Evolutionary conservation across 2,329 filamentous ascomycete species (phyloP).

Genomic region (Capronia epimyces): DNA sequence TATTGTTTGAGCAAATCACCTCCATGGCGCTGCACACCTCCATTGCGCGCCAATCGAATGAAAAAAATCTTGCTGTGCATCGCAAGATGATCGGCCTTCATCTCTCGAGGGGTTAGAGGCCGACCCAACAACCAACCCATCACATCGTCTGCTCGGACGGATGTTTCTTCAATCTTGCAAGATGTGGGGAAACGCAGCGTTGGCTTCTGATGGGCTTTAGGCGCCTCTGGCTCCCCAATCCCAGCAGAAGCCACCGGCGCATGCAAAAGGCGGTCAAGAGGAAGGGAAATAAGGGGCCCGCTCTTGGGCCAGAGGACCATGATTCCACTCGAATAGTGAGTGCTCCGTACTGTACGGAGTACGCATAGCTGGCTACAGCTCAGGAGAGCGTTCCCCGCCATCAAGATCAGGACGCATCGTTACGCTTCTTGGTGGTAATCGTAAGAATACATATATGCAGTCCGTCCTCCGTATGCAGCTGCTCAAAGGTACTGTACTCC

Average conservation of each 20-base stretch:
- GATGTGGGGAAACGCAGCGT: constrained; percentile 13
- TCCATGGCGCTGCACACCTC: not conserved
- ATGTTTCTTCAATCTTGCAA: not conserved
- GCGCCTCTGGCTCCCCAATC: constrained; percentile 11
- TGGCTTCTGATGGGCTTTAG: constrained; percentile 6
- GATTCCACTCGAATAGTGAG: constrained; percentile 1
- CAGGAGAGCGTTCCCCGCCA: not conserved
- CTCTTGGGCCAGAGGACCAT: constrained; percentile 3
- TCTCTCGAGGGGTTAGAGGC: not conserved
- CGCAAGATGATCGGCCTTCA: not conserved
- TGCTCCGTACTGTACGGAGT: not conserved
- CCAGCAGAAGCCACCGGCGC: constrained; percentile 3
- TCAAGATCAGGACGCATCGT: not conserved
- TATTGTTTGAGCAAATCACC: no score
- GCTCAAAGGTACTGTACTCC: not conserved
- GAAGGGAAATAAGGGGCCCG: constrained; percentile 8
- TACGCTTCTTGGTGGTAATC: not conserved
- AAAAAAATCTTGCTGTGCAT: constrained; percentile 3
- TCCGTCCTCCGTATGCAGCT: not conserved
- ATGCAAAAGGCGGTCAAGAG: constrained; percentile 21
- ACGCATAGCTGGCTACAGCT: not conserved
- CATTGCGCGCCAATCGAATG: constrained; percentile 7
- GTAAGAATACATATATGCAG: no score
- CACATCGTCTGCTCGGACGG: not conserved
- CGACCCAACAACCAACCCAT: not conserved